These are phyloP conservation scores for Gentiana straminea DNA, from an alignment of 257 asterid genomes.

Conservation along the genomic window DNA sequence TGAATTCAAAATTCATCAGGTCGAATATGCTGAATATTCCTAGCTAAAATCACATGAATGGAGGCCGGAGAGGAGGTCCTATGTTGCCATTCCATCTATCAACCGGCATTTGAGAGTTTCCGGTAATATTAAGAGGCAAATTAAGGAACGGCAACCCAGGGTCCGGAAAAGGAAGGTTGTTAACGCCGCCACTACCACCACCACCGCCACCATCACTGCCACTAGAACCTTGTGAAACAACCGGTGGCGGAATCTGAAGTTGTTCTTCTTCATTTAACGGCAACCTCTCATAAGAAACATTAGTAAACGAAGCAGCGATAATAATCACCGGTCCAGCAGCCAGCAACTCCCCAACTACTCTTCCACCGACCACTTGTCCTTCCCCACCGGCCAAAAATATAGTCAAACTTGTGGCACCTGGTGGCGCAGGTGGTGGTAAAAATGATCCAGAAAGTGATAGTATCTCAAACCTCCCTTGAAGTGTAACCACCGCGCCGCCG, in stretches of 20 bases:
- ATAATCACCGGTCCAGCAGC: slow-evolving; percentile 50
- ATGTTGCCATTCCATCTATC: slow-evolving; percentile 63
- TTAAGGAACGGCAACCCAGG: slow-evolving; percentile 66
- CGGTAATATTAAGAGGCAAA: slow-evolving; percentile 50
- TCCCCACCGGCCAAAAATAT: slow-evolving; percentile 45
- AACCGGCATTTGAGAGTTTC: slow-evolving; percentile 38
- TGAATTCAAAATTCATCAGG: neutral
- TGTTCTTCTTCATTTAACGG: slow-evolving; percentile 39
- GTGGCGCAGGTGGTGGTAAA: slow-evolving; percentile 58
- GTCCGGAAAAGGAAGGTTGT: slow-evolving; percentile 32
- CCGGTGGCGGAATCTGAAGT: slow-evolving; percentile 26
- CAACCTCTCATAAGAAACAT: slow-evolving; percentile 51
- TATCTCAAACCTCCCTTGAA: slow-evolving; percentile 46
- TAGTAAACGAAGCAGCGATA: slow-evolving; percentile 43
- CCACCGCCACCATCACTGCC: slow-evolving; percentile 9
- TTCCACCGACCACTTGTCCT: slow-evolving; percentile 60
- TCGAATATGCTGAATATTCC: no score
- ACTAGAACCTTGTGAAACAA: slow-evolving; percentile 21
- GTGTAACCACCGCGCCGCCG: slow-evolving; percentile 29
- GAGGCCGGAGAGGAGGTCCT: slow-evolving; percentile 29
- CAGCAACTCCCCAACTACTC: slow-evolving; percentile 45
- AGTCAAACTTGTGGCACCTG: slow-evolving; percentile 50
- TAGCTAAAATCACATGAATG: slow-evolving; percentile 11
- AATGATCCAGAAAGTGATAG: slow-evolving; percentile 37
- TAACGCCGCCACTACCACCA: slow-evolving; percentile 15